These are phyloP conservation scores for Pythium aphanidermatum DNA, from an alignment of 352 stramenopile genomes.

Conservation along the genomic window DNA sequence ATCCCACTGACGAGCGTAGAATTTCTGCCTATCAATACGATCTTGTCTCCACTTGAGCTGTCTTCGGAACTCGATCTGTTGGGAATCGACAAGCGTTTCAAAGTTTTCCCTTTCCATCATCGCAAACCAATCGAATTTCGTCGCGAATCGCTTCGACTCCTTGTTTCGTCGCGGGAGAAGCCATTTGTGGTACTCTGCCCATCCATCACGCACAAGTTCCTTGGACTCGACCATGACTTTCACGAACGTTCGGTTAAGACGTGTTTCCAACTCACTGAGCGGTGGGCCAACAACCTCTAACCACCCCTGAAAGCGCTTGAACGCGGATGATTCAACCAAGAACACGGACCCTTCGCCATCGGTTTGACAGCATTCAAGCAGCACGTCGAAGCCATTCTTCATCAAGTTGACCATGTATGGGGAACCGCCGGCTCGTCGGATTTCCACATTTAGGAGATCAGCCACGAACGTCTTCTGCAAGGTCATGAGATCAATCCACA, in stretches of 20 bases:
- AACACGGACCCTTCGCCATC: neutral
- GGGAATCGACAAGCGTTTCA: constrained; percentile 29
- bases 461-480: constrained; percentile 46
- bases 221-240: constrained; percentile 42
- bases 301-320: constrained; percentile 56
- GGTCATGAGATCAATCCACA: constrained; percentile 68
- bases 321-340: constrained; percentile 20
- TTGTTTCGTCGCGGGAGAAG: constrained; percentile 25
- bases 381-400: constrained; percentile 69
- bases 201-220: constrained; percentile 48
- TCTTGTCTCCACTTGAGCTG: constrained; percentile 69
- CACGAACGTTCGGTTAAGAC: constrained; percentile 56
- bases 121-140: constrained; percentile 35
- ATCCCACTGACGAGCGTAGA: constrained; percentile 47
- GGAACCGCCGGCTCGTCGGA: constrained; percentile 35
- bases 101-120: constrained; percentile 29
- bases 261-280: constrained; percentile 56
- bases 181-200: constrained; percentile 40
- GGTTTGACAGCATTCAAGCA: constrained; percentile 29
- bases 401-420: constrained; percentile 72
- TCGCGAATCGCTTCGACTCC: constrained; percentile 33
- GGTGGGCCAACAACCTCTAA: constrained; percentile 60
- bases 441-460: constrained; percentile 59
- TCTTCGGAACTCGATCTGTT: constrained; percentile 46
- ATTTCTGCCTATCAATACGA: constrained; percentile 56